Conservation (phyloP, 495 filamentous ascomycete genomes). For the Penicilliopsis zonata region DNA sequence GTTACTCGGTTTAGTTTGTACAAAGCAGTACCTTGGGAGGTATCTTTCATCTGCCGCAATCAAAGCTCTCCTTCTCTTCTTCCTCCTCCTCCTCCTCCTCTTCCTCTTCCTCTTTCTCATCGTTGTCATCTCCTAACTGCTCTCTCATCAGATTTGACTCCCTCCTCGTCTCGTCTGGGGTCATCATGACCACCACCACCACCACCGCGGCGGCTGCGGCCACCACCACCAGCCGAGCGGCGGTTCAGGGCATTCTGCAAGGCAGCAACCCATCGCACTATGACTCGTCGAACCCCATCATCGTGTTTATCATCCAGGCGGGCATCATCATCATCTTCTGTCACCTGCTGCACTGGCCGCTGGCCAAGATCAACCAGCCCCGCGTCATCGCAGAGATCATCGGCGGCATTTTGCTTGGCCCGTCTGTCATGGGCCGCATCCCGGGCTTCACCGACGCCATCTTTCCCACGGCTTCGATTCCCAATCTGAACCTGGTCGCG, state of each 20-base stretch:
- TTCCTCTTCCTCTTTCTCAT: too few species aligned
- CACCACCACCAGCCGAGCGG: constrained; percentile 11
- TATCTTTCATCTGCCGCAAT: too few species aligned
- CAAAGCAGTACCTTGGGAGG: too few species aligned
- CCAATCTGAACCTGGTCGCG: constrained; percentile 67
- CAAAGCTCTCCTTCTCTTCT: too few species aligned
- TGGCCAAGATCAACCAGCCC: constrained; percentile 80
- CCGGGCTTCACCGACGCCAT: constrained; percentile 69
- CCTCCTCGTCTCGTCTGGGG: too few species aligned
- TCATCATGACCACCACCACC: neutral
- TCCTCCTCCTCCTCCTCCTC: too few species aligned
- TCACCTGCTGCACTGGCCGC: constrained; percentile 68
- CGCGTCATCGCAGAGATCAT: constrained; percentile 95
- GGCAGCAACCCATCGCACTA: constrained; percentile 61
- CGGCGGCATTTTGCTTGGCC: constrained; percentile 81
- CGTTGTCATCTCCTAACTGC: too few species aligned
- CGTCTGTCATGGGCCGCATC: constrained; percentile 73
- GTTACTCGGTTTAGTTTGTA: too few species aligned
- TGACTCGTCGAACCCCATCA: constrained; percentile 72
- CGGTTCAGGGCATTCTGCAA: constrained; percentile 59
- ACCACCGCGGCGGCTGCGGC: neutral
- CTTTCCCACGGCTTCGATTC: constrained; percentile 63
- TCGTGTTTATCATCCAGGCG: constrained; percentile 90
- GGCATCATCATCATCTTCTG: constrained; percentile 86
- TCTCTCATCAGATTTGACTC: too few species aligned